Percentiles rank a stretch among this genome's conserved stretches.
Evolutionary conservation across 2,329 filamentous ascomycete species (phyloP).

Genomic region (Curvularia sp.): DNA sequence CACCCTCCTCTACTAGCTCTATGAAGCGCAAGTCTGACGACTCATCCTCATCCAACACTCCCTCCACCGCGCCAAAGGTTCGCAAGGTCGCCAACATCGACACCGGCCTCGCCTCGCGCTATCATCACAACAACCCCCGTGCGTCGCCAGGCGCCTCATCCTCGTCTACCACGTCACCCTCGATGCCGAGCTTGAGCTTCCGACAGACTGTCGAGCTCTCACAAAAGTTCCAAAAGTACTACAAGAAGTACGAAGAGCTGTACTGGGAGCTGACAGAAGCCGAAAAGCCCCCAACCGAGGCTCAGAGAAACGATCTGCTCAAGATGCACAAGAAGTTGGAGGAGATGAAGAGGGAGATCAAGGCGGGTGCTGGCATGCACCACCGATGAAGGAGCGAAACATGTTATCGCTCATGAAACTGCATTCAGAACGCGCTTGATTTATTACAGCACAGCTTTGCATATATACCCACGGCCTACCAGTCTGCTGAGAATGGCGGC

Average conservation of each 20-base stretch:
- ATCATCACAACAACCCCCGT: slow-evolving; percentile 43
- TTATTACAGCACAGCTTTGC: slow-evolving; percentile 26
- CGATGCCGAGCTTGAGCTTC: slow-evolving; percentile 50
- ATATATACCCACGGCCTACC: slow-evolving; percentile 31
- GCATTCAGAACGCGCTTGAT: slow-evolving; percentile 21
- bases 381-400: slow-evolving; percentile 29
- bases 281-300: slow-evolving; percentile 54
- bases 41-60: slow-evolving; percentile 42
- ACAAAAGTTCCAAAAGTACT: slow-evolving; percentile 64
- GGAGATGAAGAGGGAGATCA: slow-evolving; percentile 66
- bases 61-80: slow-evolving; percentile 37
- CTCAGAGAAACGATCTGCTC: slow-evolving; percentile 62
- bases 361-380: slow-evolving; percentile 45
- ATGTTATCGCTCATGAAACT: slow-evolving; percentile 8
- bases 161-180: slow-evolving; percentile 44
- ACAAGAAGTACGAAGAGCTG: slow-evolving; percentile 64
- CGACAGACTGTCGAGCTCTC: slow-evolving; percentile 56
- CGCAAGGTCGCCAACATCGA: slow-evolving; percentile 48
- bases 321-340: slow-evolving; percentile 62
- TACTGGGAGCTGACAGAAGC: slow-evolving; percentile 57
- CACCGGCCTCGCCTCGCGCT: slow-evolving; percentile 46
- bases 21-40: slow-evolving; percentile 58
- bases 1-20: slow-evolving; percentile 40
- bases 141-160: slow-evolving; percentile 47
- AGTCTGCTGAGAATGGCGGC: slow-evolving; percentile 18